Evolutionary conservation across 495 filamentous ascomycete species (phyloP), one percentile per base, ranked within the genome.

Genomic region (Talaromyces liani): DNA sequence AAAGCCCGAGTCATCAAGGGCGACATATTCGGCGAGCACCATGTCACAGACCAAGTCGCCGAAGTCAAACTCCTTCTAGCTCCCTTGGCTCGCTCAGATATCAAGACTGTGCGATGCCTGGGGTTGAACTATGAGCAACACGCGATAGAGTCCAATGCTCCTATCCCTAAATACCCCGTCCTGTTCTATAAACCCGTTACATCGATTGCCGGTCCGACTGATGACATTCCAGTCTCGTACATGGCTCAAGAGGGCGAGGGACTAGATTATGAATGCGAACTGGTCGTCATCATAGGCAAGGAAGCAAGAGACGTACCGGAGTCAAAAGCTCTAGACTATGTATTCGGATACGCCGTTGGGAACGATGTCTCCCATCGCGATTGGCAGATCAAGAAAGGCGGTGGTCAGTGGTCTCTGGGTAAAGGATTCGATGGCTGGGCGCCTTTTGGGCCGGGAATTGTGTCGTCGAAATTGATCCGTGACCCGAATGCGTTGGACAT

Each of bases 351-450:
- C 71, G 80, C 88, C 5, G 84, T 91, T 59, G 91, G 91, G 49
- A 89, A 96, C 69, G 91, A 94, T 73, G 80, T 96, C 33, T 91
- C 87, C 12, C 91, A 93, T 71, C 86, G 91, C 25, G 89, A 91
- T 61, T 92, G 89, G 88, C 91, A 96, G 72, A 73, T 94, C 61
- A 84, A 87, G 69, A 83, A 83, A 36, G 91, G 90, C 20, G 88
- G 91, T 14, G 86, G 90, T 0, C 91, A 94, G 73, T 95, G 91
- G 91, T 79, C 79, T 0, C 66, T 93, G 4, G 91, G 91, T 1
- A 96, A 96, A 72, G 88, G 90, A 3, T 94, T 92, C 68, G 91
- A 96, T 75, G 88, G 89, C 53, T 94, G 90, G 91, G 91, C 90
- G n/a, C 91, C 91, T 0, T 89, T 84, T 67, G 91, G 91, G 2